These are phyloP conservation scores for Persicaria tinctoria DNA, from an alignment of 148 eudicot genomes.

Conservation along the genomic window DNA sequence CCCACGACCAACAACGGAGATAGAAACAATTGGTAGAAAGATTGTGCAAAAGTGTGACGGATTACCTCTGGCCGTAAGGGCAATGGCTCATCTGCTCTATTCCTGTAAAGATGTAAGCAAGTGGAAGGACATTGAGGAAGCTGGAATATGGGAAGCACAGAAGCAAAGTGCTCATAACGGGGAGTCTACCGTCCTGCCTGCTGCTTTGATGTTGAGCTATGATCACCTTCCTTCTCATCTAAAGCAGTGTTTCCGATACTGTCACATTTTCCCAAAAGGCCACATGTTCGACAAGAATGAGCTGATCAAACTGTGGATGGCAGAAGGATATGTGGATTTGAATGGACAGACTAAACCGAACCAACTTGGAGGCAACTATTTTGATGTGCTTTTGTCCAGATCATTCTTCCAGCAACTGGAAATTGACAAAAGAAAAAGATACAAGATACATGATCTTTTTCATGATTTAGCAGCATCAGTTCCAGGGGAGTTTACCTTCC, in stretches of 20 bases:
- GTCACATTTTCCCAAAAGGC: background rate
- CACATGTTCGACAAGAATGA: background rate
- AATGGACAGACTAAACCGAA: background rate
- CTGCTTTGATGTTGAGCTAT: constrained; percentile 11
- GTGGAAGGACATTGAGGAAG: background rate
- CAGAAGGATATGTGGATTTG: constrained; percentile 1
- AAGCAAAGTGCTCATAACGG: background rate
- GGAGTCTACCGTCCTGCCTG: background rate
- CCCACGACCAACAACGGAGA: background rate
- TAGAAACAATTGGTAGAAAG: background rate
- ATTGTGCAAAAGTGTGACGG: background rate
- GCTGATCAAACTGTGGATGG: constrained; percentile 10
- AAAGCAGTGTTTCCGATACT: constrained; percentile 9
- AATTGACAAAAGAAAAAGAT: constrained; percentile 17
- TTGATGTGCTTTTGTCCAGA: background rate
- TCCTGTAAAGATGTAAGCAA: background rate
- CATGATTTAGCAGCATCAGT: constrained; percentile 28
- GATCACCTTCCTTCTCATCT: constrained; percentile 2
- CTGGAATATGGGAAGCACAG: background rate
- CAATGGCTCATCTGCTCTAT: background rate
- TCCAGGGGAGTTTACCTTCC: background rate
- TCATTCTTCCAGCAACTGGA: constrained; percentile 27
- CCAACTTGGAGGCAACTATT: background rate
- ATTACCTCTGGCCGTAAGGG: background rate
- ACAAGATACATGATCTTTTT: constrained; percentile 27